phyloP scores from a whole-genome alignment of 177 flowering plant species.

The Tripterygium wilfordii region DNA sequence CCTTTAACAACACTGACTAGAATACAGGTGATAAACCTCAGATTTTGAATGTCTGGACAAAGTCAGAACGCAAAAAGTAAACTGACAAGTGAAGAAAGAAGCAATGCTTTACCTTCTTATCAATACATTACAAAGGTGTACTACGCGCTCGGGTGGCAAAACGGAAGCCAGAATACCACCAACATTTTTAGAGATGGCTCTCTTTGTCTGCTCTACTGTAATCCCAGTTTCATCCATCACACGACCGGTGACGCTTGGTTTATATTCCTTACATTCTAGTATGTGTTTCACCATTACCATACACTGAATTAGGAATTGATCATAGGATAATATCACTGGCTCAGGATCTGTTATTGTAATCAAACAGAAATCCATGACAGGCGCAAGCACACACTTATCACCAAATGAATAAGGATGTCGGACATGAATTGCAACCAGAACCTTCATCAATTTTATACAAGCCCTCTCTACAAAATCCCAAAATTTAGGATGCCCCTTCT shows the following conservation, averaged over 20 bases:
- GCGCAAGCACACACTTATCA: slow-evolving; percentile 69
- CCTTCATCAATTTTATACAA: slow-evolving; percentile 82
- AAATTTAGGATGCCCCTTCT: slow-evolving; percentile 45
- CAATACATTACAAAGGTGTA: slow-evolving; percentile 69
- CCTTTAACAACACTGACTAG: no score
- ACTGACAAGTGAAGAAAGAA: background rate
- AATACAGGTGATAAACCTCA: no score
- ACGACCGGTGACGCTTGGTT: slow-evolving; percentile 69
- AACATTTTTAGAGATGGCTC: slow-evolving; percentile 51
- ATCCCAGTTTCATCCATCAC: slow-evolving; percentile 69
- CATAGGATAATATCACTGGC: slow-evolving; percentile 47
- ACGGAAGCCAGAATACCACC: slow-evolving; percentile 59
- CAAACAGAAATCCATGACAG: slow-evolving; percentile 76
- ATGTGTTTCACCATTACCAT: slow-evolving; percentile 81
- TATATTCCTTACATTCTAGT: slow-evolving; percentile 92
- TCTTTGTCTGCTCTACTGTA: slow-evolving; percentile 75
- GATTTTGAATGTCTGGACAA: background rate
- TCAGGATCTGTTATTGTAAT: slow-evolving; percentile 68
- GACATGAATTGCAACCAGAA: slow-evolving; percentile 61
- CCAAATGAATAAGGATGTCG: slow-evolving; percentile 95
- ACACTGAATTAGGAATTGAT: slow-evolving; percentile 81
- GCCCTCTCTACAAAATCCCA: slow-evolving; percentile 64
- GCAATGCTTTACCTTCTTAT: slow-evolving; percentile 61
- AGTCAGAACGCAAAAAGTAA: background rate
- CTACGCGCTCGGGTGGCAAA: slow-evolving; percentile 72